Conservation (phyloP, 768 basidiomycete genomes). For the Trametes elegans region DNA sequence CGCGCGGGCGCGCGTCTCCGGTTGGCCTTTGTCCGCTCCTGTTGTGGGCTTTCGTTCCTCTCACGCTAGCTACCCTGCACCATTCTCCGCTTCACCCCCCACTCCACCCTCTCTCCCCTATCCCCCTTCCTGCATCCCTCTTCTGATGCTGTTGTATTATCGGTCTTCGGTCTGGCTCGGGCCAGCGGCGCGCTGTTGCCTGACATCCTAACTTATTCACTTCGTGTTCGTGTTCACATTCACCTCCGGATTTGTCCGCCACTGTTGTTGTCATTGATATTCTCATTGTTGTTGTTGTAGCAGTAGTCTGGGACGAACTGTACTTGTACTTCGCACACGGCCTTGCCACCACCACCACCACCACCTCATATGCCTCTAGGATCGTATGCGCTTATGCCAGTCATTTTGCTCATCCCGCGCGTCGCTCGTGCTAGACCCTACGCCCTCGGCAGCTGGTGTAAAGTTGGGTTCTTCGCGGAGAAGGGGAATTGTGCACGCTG, state of each 20-base stretch:
- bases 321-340: not conserved
- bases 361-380: not conserved
- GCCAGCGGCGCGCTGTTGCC: not conserved
- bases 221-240: conserved; percentile 5
- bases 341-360: too few species aligned
- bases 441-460: too few species aligned
- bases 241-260: not conserved
- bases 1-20: not conserved
- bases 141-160: not conserved
- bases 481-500: too few species aligned
- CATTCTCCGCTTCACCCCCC: not conserved
- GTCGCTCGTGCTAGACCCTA: not conserved
- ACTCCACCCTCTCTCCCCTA: not conserved
- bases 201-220: conserved; percentile 13
- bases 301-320: conserved; percentile 1
- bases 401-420: not conserved
- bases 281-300: conserved; percentile 6
- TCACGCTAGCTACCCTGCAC: not conserved
- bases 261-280: not conserved
- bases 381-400: not conserved
- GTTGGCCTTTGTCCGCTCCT: not conserved
- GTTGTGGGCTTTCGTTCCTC: not conserved
- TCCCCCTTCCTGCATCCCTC: not conserved
- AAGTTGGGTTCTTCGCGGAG: too few species aligned
- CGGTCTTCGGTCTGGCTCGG: not conserved